Base-by-base conservation (phyloP, 2,329 filamentous ascomycete species). In the Verticillium albo-atrum region DNA sequence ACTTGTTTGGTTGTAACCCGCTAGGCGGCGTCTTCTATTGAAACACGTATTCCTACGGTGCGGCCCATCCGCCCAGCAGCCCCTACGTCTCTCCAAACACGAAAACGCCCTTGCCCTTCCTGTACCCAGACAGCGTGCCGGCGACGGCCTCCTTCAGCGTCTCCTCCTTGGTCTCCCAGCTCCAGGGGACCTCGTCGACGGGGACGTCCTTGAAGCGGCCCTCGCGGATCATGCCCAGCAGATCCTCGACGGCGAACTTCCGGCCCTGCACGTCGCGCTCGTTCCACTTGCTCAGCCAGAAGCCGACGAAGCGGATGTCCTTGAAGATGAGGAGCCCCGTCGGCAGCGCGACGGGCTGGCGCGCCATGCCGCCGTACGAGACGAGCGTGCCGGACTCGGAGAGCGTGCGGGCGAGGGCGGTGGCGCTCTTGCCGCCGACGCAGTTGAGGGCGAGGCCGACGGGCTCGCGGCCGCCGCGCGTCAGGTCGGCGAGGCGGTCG, bases 311-410 rank as follows among this genome's bases (percentile, higher is more conserved):
- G 56, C 85, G 82, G 57, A 98, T 82, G 67, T 98, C 87, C 74
- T 94, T 95, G 79, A 99, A 99, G 67, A 99, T 99, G 61, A 98
- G 79, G 66, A 96, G 79, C 0, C 90, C 90, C 1, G 93, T 90
- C 0, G 94, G 92, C 62, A 98, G 76, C 6, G 83, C 81, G 27
- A 97, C 83, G 0, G 94, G 93, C 77, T 96, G 89, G 72, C 90
- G 90, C 34, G 90, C 87, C 95, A 99, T 99, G 56, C 91, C 94
- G 27, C 95, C 95, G 71, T 99, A 99, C 4, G 94, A 97, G 26
- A 99, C 92, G 74, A 98, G 80, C 59, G 89, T 88, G 1, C 85
- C 90, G 25, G 85, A 84, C 0, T 85, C 77, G 5, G 83, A 81
- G 3, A 99, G 81, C 6, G 84, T 82, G 68, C 92, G 91, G 6